phyloP scores from a whole-genome alignment of 1,284 basidiomycete genomes.

The Ceratobasidium sp. region DNA sequence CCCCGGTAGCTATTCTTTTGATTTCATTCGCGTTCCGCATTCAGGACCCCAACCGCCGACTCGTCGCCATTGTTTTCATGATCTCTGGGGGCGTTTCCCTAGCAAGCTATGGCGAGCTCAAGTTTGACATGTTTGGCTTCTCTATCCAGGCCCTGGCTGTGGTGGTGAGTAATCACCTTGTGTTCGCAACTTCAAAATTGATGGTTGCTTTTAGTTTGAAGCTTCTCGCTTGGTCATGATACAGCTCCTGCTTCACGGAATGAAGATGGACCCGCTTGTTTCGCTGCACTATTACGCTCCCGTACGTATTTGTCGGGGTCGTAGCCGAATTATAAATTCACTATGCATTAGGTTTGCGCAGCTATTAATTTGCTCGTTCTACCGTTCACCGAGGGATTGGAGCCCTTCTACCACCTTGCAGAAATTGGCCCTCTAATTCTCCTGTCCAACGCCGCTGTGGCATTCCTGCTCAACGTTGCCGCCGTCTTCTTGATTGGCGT shows the following conservation, averaged over 20 bases:
- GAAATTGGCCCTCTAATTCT: constrained; percentile 80
- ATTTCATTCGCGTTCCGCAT: constrained; percentile 92
- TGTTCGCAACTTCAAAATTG: constrained; percentile 42
- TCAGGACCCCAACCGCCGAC: constrained; percentile 83
- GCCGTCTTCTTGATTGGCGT: constrained; percentile 94
- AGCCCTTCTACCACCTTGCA: constrained; percentile 79
- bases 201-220: constrained; percentile 65
- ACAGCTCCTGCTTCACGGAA: constrained; percentile 90
- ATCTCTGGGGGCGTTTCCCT: constrained; percentile 91
- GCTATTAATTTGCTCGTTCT: constrained; percentile 83
- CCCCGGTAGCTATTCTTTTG: constrained; percentile 93
- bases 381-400: constrained; percentile 89
- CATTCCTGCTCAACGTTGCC: constrained; percentile 91
- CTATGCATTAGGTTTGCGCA: constrained; percentile 71
- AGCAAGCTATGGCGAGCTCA: constrained; percentile 85
- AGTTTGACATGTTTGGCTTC: constrained; percentile 88
- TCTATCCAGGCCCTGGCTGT: constrained; percentile 83
- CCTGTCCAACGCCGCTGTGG: constrained; percentile 83
- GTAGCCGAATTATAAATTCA: neutral
- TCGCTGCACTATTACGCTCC: constrained; percentile 96
- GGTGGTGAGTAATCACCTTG: constrained; percentile 56
- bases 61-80: constrained; percentile 86
- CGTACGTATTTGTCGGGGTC: constrained; percentile 47
- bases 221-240: constrained; percentile 95
- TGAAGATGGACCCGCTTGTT: constrained; percentile 97